Evolutionary conservation across 2,329 filamentous ascomycete species (phyloP).

Genomic region (Aureobasidium mangrovei): DNA sequence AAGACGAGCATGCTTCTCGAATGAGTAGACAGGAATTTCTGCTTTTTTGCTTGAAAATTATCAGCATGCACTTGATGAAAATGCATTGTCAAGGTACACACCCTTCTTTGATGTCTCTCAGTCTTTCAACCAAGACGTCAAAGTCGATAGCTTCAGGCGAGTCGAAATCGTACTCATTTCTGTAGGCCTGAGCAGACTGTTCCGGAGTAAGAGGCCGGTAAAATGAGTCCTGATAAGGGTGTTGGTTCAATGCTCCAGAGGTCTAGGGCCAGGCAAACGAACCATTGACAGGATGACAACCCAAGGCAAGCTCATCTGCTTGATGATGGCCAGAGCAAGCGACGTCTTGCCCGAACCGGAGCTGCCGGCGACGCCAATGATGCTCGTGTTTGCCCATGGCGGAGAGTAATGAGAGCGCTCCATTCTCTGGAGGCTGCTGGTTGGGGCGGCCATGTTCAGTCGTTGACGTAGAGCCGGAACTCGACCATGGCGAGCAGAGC

Average conservation of each 20-base stretch:
- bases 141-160: conserved; percentile 92
- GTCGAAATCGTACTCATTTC: conserved; percentile 93
- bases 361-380: conserved; percentile 91
- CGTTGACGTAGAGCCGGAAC: conserved; percentile 7
- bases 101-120: conserved; percentile 86
- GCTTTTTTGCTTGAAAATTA: conserved; percentile 58
- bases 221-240: conserved; percentile 68
- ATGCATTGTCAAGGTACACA: conserved; percentile 37
- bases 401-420: conserved; percentile 68
- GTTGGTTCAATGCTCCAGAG: conserved; percentile 1
- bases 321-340: conserved; percentile 82
- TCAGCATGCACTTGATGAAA: conserved; percentile 13
- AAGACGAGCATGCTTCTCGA: conserved; percentile 77
- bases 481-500: conserved; percentile 12
- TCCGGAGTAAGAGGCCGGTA: conserved; percentile 82
- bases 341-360: conserved; percentile 96
- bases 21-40: conserved; percentile 92
- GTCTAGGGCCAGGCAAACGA: conserved; percentile 25
- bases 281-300: conserved; percentile 97
- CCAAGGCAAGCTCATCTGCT: conserved; percentile 86
- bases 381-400: conserved; percentile 92
- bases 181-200: conserved; percentile 70
- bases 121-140: conserved; percentile 68
- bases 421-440: conserved; percentile 12
- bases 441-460: conserved; percentile 11